Evolutionary conservation across 2,329 filamentous ascomycete species (phyloP), one percentile per base, ranked within the genome.

Genomic region (Arthrobotrys pseudoclavata): DNA sequence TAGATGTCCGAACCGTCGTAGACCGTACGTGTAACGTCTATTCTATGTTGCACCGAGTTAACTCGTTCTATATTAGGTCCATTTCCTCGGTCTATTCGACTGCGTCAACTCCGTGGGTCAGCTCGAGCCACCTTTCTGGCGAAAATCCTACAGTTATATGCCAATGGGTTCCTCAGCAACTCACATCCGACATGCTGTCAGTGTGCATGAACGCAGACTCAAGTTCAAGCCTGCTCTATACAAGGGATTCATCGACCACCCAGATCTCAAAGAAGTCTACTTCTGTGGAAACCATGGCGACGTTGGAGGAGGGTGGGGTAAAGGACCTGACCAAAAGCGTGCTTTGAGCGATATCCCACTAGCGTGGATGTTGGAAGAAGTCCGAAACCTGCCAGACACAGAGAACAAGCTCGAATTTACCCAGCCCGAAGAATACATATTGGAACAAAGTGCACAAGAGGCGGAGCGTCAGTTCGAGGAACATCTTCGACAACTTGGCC

Each of bases 71-170:
- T 29, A 78, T 24, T 71, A 79, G 52, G 84, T 88, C 5, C 86
- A 86, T 80, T 88, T 88, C 81, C 85, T 88, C n/a, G 87, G 87
- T 0, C 84, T 88, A 48, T 88, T 86, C 83, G 87, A 88, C 79
- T 87, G 85, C 74, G 87, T 88, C 48, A 87, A 86, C 80, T 86
- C 85, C 2, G 86, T 88, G 6, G 80, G 81, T 7, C 79, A 80
- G 26, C 81, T 83, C 62, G 82, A 83, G 20, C 70, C 83, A 20
- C 83, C 83, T 2, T 82, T 85, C 5, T 83, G 85, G 13, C 76
- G 85, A 26, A 84, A 85, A 72, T 85, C 83, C 67, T 82, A 83
- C 24, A 83, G 82, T n/a, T 81, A 84, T 26, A 85, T 85, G 3
- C 82, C 84, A 0, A 82, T 84, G 0, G 83, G 84, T 83, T 80